Percentiles rank a stretch among this genome's conserved stretches.
phyloP scores from a whole-genome alignment of 768 basidiomycete genomes.

The Holtermannia corniformis region DNA sequence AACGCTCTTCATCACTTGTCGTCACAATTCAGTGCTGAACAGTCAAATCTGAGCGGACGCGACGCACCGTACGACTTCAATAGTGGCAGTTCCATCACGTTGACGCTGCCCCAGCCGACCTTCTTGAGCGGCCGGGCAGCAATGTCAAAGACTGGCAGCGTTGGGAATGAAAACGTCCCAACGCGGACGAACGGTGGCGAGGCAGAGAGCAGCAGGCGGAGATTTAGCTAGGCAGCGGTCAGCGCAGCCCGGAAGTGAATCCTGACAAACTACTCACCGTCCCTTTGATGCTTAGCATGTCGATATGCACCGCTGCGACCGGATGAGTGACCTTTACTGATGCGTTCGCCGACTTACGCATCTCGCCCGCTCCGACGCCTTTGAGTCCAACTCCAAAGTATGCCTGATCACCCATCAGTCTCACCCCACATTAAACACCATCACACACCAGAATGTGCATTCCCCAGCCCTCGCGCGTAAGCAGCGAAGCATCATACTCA shows the following conservation, averaged over 20 bases:
- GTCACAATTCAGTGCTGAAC: neutral
- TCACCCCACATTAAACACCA: neutral
- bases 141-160: constrained; percentile 38
- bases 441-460: constrained; percentile 29
- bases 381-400: constrained; percentile 40
- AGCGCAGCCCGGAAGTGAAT: neutral
- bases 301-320: constrained; percentile 36
- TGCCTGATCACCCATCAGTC: constrained; percentile 6
- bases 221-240: constrained; percentile 17
- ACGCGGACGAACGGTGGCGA: constrained; percentile 40
- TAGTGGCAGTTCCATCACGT: constrained; percentile 39
- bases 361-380: constrained; percentile 35
- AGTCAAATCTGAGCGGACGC: neutral
- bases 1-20: constrained; percentile 15
- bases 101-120: constrained; percentile 18
- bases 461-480: constrained; percentile 23
- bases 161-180: constrained; percentile 36
- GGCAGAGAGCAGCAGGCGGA: constrained; percentile 37
- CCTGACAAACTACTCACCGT: constrained; percentile 20
- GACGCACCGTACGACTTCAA: constrained; percentile 34
- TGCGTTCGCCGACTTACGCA: constrained; percentile 17
- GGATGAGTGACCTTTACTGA: neutral
- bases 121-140: constrained; percentile 38
- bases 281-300: constrained; percentile 35
- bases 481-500: constrained; percentile 25